Percentiles rank a stretch among this genome's conserved stretches.
These are phyloP conservation scores for Arctium minus DNA, from an alignment of 129 eudicot species.

Conservation along the genomic window DNA sequence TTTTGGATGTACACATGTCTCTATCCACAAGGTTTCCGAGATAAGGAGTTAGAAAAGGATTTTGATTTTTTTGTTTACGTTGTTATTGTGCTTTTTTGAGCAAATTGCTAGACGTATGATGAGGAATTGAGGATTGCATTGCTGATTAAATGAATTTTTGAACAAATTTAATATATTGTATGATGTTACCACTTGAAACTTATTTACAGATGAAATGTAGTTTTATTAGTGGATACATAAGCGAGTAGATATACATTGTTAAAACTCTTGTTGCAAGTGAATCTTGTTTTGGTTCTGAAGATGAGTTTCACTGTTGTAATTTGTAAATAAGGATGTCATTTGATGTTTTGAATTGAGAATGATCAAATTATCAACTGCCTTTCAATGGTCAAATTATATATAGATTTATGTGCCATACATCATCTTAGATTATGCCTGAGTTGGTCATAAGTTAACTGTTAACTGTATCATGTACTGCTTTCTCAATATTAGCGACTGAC, in stretches of 20 bases:
- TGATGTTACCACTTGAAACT: constrained; percentile 2
- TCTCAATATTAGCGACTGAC: constrained; percentile 9
- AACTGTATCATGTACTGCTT: background rate
- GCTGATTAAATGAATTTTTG: background rate
- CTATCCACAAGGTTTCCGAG: background rate
- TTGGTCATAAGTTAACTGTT: constrained; percentile 6
- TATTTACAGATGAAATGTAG: background rate
- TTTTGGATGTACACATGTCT: background rate
- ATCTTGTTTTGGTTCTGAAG: background rate
- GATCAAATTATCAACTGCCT: background rate
- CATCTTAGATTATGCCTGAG: background rate
- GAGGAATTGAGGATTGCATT: background rate
- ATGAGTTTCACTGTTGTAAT: background rate
- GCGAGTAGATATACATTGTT: background rate
- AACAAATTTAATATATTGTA: background rate
- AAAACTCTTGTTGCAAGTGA: constrained; percentile 1
- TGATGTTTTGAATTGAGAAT: background rate
- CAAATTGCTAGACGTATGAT: background rate
- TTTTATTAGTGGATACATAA: background rate
- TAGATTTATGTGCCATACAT: background rate
- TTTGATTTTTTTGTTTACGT: background rate
- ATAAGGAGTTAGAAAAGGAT: background rate
- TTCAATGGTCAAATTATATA: background rate
- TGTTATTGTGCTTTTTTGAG: background rate
- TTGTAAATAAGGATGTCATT: constrained; percentile 1